phyloP scores from a whole-genome alignment of 73 alveolate genomes.

The Tetrahymena malaccensis region DNA sequence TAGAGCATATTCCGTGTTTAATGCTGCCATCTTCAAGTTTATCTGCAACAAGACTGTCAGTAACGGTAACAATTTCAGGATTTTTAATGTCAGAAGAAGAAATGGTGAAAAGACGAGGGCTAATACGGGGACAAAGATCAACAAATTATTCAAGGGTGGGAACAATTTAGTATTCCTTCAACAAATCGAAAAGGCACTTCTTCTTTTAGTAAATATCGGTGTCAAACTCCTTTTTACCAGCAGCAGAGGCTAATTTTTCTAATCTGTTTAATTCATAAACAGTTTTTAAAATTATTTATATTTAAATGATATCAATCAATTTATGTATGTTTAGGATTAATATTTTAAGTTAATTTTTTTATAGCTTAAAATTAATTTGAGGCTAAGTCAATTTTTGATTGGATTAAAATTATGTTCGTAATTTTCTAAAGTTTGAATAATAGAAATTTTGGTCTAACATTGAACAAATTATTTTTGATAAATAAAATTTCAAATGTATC shows the following conservation, averaged over 20 bases:
- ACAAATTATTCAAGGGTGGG: conserved; percentile 63
- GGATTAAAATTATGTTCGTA: background rate
- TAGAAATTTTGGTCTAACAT: too few species aligned
- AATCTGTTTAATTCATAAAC: background rate
- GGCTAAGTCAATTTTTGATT: background rate
- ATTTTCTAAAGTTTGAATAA: too few species aligned
- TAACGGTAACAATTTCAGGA: conserved; percentile 56
- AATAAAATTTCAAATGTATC: too few species aligned
- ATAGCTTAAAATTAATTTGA: background rate
- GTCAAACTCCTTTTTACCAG: conserved; percentile 46
- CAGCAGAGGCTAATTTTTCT: conserved; percentile 32
- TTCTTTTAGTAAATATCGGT: conserved; percentile 40
- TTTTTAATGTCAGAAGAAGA: conserved; percentile 62
- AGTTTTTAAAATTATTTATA: too few species aligned
- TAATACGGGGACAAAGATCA: conserved; percentile 59
- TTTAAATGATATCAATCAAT: too few species aligned
- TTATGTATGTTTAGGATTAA: background rate
- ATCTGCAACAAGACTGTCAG: conserved; percentile 57
- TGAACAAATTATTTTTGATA: too few species aligned
- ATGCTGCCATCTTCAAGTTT: conserved; percentile 43
- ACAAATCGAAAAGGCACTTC: conserved; percentile 50
- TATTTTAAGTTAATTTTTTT: background rate
- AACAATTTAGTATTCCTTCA: conserved; percentile 44
- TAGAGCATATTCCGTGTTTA: conserved; percentile 64
- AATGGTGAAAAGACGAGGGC: conserved; percentile 87